Conservation (phyloP, 2,329 filamentous ascomycete genomes). For the Pseudodiploospora longispora region DNA sequence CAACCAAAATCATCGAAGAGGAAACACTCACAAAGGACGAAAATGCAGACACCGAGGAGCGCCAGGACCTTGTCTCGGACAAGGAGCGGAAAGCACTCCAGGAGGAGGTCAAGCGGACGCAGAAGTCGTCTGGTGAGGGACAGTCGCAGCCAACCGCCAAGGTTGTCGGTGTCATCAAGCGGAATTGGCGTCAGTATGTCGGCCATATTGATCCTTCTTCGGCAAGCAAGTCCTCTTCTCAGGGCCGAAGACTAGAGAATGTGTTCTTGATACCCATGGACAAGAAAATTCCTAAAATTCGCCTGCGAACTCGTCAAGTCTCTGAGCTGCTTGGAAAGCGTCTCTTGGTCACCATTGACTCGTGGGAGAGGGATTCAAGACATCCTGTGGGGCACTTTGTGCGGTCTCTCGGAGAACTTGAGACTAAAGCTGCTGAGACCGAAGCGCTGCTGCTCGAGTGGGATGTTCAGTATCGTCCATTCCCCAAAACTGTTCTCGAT, state of each 20-base stretch:
- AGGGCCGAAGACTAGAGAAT: conserved; percentile 78
- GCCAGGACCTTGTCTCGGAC: conserved; percentile 72
- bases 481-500: conserved; percentile 90
- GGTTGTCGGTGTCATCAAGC: conserved; percentile 85
- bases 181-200: conserved; percentile 97
- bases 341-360: conserved; percentile 85
- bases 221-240: conserved; percentile 61
- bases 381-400: conserved; percentile 93
- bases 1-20: conserved; percentile 92
- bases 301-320: conserved; percentile 83
- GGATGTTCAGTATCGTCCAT: conserved; percentile 95
- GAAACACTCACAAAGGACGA: conserved; percentile 88
- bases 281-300: conserved; percentile 93
- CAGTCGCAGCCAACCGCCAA: conserved; percentile 82
- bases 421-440: conserved; percentile 96
- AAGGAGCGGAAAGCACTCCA: conserved; percentile 80
- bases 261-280: conserved; percentile 98
- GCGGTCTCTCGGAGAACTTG: conserved; percentile 82
- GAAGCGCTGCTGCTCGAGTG: conserved; percentile 91
- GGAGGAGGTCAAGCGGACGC: conserved; percentile 81
- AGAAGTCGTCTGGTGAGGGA: conserved; percentile 67
- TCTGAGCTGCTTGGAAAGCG: conserved; percentile 84
- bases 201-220: conserved; percentile 89
- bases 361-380: conserved; percentile 88
- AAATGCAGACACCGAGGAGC: conserved; percentile 77